Evolutionary conservation across 1,284 basidiomycete species (phyloP), one percentile per base, ranked within the genome.

Genomic region (Sanghuangporus sanghuang): DNA sequence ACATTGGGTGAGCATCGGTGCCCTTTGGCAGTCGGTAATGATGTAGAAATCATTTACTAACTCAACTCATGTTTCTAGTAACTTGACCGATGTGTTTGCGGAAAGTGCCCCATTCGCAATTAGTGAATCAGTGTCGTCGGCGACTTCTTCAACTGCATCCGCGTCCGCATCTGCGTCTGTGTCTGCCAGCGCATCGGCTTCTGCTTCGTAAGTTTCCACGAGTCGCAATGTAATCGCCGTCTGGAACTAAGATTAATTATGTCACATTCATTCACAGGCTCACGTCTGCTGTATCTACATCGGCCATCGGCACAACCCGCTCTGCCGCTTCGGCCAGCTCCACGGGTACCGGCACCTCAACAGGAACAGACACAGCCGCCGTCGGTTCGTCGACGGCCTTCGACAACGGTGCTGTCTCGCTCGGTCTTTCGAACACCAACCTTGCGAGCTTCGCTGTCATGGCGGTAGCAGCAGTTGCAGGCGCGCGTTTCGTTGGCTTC

Each of bases 11-110:
- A 68, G 76, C 69, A 6, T 32, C 27, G 4, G 3, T 32, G 27
- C 27, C 27, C 2, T 32, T 32, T 3, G 5, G 27, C 27, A 3
- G 27, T 32, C 27, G 27, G 27, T 32, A 32, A 32, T 32, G 27
- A 42, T 57, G 64, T 16, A 54, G n/a, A 18, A 44, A 59, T 53
- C 39, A 27, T 57, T 12, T 49, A 1, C 3, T 42, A 42, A 38
- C 50, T 57, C 32, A 52, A 11, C 32, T 6, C 23, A 52, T 23
- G 6, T 46, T 46, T 32, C 27, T 66, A 82, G 81, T 55, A 75
- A 90, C 70, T 75, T 84, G 69, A 79, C 72, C 70, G 14, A 77
- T 0, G 73, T 87, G 9, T 82, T 76, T 64, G 74, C 81, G 7
- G 63, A 69, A 38, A 81, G 77, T 4, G 70, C 71, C 6, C 1